Conservation (phyloP, 2,329 filamentous ascomycete species). For the Emergomyces orientalis region DNA sequence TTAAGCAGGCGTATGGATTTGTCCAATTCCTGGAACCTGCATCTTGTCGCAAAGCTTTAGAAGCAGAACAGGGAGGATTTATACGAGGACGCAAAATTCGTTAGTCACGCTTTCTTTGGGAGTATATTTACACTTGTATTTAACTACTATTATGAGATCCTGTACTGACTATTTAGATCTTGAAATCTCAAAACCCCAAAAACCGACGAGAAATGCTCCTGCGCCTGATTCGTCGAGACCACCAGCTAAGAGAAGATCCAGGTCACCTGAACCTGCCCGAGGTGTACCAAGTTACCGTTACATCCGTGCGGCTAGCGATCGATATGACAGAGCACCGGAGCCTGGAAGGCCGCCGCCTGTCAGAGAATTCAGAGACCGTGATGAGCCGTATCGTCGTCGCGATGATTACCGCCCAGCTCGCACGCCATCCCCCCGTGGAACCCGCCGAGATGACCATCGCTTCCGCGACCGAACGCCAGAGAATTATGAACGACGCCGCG, state of each 20-base stretch:
- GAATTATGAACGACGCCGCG: constrained; percentile 42
- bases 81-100: constrained; percentile 88
- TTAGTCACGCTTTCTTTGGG: constrained; percentile 43
- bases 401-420: constrained; percentile 59
- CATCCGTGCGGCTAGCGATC: constrained; percentile 28
- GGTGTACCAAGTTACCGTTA: constrained; percentile 27
- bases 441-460: constrained; percentile 57
- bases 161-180: constrained; percentile 51
- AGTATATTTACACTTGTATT: neutral
- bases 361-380: constrained; percentile 39
- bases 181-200: constrained; percentile 73
- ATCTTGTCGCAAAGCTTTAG: constrained; percentile 66
- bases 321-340: constrained; percentile 37
- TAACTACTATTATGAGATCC: neutral
- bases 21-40: constrained; percentile 77
- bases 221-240: constrained; percentile 25
- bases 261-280: constrained; percentile 54
- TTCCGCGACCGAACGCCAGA: constrained; percentile 39
- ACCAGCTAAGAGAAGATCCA: constrained; percentile 43
- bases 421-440: constrained; percentile 50
- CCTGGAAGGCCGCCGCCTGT: constrained; percentile 30
- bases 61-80: constrained; percentile 67
- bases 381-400: constrained; percentile 42
- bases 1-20: constrained; percentile 95
- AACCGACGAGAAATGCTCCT: constrained; percentile 51